These are phyloP conservation scores for Phialophora verrucosa DNA, from an alignment of 2,329 filamentous ascomycete species.

Conservation along the genomic window DNA sequence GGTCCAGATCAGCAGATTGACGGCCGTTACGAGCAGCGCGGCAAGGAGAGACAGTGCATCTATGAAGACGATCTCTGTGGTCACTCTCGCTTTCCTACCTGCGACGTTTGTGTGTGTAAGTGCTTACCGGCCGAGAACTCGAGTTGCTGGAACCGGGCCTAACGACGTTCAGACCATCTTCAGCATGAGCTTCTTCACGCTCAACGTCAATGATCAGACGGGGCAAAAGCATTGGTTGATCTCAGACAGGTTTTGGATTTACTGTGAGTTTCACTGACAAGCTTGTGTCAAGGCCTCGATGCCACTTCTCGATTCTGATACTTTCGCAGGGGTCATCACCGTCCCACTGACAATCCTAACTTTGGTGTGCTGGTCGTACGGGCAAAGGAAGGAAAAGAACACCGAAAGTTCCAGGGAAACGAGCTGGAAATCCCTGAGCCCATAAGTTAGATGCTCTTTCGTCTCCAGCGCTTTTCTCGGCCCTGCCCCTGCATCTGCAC, in stretches of 20 bases:
- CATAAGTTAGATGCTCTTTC: not conserved
- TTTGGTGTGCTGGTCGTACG: slow-evolving; percentile 39
- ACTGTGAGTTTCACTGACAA: slow-evolving; percentile 33
- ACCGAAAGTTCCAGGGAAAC: not conserved
- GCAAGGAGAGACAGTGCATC: slow-evolving; percentile 43
- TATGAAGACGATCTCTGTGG: slow-evolving; percentile 46
- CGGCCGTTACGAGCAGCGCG: slow-evolving; percentile 41
- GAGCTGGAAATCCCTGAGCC: not conserved
- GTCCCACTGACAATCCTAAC: slow-evolving; percentile 42
- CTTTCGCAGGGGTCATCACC: slow-evolving; percentile 38
- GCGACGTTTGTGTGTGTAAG: slow-evolving; percentile 49
- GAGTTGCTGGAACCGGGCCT: slow-evolving; percentile 41
- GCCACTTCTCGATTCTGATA: not conserved
- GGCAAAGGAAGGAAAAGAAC: slow-evolving; percentile 18
- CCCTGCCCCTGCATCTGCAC: too few relatives aligned
- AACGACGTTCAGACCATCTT: slow-evolving; percentile 45
- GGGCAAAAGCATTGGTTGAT: slow-evolving; percentile 38
- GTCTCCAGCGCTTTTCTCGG: not conserved
- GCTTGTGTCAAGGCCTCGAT: not conserved
- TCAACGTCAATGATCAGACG: slow-evolving; percentile 31
- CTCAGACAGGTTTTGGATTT: slow-evolving; percentile 43
- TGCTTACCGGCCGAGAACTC: slow-evolving; percentile 38
- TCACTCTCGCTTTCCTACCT: slow-evolving; percentile 46
- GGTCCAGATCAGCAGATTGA: slow-evolving; percentile 43
- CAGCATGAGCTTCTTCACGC: slow-evolving; percentile 47